A percentile compares a stretch with the other conserved stretches of the same genome.
Evolutionary conservation across 2,329 filamentous ascomycete species (phyloP).

Genomic region (Camptophora hylomeconis): DNA sequence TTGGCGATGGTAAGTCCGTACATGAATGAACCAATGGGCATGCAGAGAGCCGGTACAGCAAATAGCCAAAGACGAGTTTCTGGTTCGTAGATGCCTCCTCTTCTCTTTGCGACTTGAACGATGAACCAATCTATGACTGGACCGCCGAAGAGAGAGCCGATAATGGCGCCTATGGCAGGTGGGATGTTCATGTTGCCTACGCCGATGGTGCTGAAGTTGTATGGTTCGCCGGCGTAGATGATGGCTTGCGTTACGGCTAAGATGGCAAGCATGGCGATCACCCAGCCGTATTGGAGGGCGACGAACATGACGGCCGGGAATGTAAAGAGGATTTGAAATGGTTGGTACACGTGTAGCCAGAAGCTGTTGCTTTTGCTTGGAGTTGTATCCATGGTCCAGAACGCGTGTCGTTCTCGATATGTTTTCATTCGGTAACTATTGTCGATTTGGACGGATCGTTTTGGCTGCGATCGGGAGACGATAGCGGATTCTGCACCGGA

Average conservation of each 20-base stretch:
- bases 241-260: constrained; percentile 22
- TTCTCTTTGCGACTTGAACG: constrained; percentile 29
- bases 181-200: constrained; percentile 23
- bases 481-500: no score
- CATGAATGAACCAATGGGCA: constrained; percentile 25
- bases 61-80: constrained; percentile 35
- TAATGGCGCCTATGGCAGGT: constrained; percentile 27
- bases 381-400: constrained; percentile 16
- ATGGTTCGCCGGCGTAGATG: constrained; percentile 24
- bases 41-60: constrained; percentile 21
- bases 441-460: constrained; percentile 19
- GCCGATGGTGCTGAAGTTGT: constrained; percentile 21
- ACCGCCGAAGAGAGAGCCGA: constrained; percentile 29
- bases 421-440: constrained; percentile 17
- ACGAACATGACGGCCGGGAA: constrained; percentile 31
- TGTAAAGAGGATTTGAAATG: constrained; percentile 19
- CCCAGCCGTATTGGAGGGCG: constrained; percentile 27
- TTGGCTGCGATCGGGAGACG: no score
- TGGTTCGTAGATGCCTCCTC: constrained; percentile 35
- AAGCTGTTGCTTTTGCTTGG: constrained; percentile 17
- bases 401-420: constrained; percentile 18
- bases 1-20: constrained; percentile 25
- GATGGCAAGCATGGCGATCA: constrained; percentile 25
- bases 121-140: constrained; percentile 28
- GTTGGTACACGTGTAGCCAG: constrained; percentile 22